These are phyloP conservation scores for Candida tibetensis DNA, from an alignment of 805 yeast species.

Conservation along the genomic window DNA sequence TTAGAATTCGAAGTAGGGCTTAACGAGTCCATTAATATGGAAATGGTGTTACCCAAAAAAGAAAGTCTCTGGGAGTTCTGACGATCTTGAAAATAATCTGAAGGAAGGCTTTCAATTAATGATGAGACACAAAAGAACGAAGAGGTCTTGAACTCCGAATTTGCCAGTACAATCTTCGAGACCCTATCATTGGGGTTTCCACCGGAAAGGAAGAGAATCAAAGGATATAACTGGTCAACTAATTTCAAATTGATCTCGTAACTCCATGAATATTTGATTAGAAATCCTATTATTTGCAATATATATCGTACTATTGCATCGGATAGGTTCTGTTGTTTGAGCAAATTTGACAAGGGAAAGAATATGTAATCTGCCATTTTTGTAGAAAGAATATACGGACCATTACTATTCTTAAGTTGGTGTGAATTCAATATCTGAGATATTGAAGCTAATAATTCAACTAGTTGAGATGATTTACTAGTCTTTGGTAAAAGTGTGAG, in stretches of 20 bases:
- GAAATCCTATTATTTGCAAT: constrained; percentile 27
- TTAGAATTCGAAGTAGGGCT: constrained; percentile 5
- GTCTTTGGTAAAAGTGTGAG: constrained; percentile 1
- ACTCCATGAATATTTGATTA: constrained; percentile 31
- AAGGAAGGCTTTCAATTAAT: constrained; percentile 17
- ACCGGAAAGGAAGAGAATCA: constrained; percentile 25
- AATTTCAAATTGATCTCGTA: constrained; percentile 19
- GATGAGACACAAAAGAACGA: constrained; percentile 15
- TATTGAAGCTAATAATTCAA: background rate
- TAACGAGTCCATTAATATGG: constrained; percentile 21
- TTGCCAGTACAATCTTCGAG: background rate
- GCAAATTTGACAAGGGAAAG: constrained; percentile 34
- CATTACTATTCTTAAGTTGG: constrained; percentile 2
- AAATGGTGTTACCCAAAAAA: constrained; percentile 29
- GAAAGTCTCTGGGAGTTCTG: constrained; percentile 2
- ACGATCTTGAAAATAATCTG: constrained; percentile 14
- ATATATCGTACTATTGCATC: constrained; percentile 20
- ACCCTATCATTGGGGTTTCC: constrained; percentile 9
- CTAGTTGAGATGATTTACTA: background rate
- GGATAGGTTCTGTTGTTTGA: constrained; percentile 26
- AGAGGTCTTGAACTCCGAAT: constrained; percentile 15
- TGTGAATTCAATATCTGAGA: constrained; percentile 14
- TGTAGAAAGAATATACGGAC: constrained; percentile 23
- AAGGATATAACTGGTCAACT: constrained; percentile 35
- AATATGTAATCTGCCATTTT: constrained; percentile 42